Conservation (phyloP, 805 yeast species). For the Ogataea methanolica region DNA sequence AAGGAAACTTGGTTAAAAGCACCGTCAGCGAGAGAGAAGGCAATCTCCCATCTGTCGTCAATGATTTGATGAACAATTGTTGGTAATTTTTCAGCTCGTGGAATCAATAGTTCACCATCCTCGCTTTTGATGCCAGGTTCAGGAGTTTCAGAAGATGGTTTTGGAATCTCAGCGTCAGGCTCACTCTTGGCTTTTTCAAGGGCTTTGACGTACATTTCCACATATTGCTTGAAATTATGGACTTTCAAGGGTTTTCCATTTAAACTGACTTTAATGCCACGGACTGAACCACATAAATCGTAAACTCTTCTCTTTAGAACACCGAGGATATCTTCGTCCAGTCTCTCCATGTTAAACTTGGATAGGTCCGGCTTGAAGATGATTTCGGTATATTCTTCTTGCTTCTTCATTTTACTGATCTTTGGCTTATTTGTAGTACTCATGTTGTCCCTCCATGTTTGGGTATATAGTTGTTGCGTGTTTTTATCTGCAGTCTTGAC, state of each 20-base stretch:
- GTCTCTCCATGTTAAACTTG: conserved; percentile 77
- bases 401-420: conserved; percentile 53
- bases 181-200: conserved; percentile 48
- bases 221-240: conserved; percentile 77
- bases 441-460: conserved; percentile 90
- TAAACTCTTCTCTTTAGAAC: conserved; percentile 90
- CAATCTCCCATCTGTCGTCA: conserved; percentile 92
- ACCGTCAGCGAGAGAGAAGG: conserved; percentile 90
- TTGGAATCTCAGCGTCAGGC: conserved; percentile 1
- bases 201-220: conserved; percentile 83
- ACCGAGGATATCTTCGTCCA: conserved; percentile 80
- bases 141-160: not conserved
- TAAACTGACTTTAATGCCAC: conserved; percentile 71
- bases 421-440: conserved; percentile 67
- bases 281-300: conserved; percentile 91
- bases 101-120: conserved; percentile 11
- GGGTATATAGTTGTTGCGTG: conserved; percentile 61
- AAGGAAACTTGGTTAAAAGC: conserved; percentile 91
- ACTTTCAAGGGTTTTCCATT: conserved; percentile 71
- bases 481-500: conserved; percentile 84
- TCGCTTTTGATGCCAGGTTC: conserved; percentile 8
- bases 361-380: conserved; percentile 83
- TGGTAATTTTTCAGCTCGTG: conserved; percentile 35
- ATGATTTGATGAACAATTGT: conserved; percentile 74
- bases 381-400: conserved; percentile 78